Percentiles rank a stretch among this genome's conserved stretches.
phyloP scores from a whole-genome alignment of 306 rosid genomes.

The Medicago lupulina region DNA sequence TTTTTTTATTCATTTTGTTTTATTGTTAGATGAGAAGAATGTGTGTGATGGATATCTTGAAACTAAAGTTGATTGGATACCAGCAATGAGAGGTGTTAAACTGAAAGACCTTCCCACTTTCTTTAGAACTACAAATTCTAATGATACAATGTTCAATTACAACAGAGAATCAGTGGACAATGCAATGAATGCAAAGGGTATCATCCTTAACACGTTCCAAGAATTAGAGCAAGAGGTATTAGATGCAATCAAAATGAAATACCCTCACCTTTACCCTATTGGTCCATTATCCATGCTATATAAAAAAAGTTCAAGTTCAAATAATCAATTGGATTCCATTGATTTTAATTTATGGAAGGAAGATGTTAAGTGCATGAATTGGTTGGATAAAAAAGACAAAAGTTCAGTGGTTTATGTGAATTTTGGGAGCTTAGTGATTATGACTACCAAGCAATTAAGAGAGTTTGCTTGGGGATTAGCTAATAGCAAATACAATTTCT shows the following conservation, averaged over 20 bases:
- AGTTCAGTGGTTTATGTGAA: constrained; percentile 49
- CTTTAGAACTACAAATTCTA: constrained; percentile 41
- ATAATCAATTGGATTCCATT: constrained; percentile 20
- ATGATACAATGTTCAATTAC: constrained; percentile 48
- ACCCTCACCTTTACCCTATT: constrained; percentile 45
- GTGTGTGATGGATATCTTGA: constrained; percentile 42
- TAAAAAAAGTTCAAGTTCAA: constrained; percentile 12
- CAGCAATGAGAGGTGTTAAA: constrained; percentile 46
- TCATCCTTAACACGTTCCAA: constrained; percentile 50
- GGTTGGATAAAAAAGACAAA: constrained; percentile 44
- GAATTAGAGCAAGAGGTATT: constrained; percentile 47
- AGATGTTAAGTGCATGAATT: constrained; percentile 40
- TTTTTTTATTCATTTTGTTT: background rate
- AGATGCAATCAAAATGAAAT: constrained; percentile 38
- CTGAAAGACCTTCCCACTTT: constrained; percentile 48
- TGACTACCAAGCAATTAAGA: constrained; percentile 39
- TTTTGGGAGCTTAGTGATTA: constrained; percentile 50
- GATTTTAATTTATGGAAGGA: constrained; percentile 46
- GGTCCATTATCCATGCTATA: constrained; percentile 47
- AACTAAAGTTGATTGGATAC: constrained; percentile 49
- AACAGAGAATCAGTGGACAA: constrained; percentile 27
- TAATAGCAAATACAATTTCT: constrained; percentile 42
- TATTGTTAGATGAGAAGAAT: constrained; percentile 42
- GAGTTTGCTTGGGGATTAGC: constrained; percentile 55
- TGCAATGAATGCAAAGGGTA: constrained; percentile 41